Base-by-base conservation (phyloP, 2,329 filamentous ascomycete species). In the Myriosclerotinia duriaeana region DNA sequence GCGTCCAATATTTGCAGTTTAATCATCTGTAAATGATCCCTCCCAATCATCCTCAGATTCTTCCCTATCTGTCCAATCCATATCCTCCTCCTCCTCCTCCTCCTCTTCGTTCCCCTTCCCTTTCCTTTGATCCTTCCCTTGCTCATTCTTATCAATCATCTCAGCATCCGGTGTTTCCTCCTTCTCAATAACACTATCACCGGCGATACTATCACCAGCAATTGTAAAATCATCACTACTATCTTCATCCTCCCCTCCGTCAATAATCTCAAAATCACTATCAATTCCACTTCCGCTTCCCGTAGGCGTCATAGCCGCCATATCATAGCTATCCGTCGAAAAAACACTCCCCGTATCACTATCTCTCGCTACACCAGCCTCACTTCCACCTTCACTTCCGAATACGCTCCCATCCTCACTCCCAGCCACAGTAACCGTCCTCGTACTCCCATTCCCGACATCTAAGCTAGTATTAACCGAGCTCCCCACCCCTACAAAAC, bases 311-410 rank as follows among this genome's bases (percentile, higher is more conserved):
- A 59, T 30, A 38, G 22, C 8, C 46, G 30, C 58, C 53, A 65
- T 65, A 15, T 48, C 62, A 65, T 65, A 65, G 15, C 42, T 65
- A 8, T 48, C 53, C 42, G 17, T 11, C 20, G 62, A 65, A 20
- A 50, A 59, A 8, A 52, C 2, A 17, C 52, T 58, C 17, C 53
- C 34, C 3, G 40, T 5, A 58, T 52, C n/a, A 59, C 53, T 26
- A 26, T 38, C 58, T 50, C 9, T n/a, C 12, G 34, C 3, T 1
- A 54, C 5, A 12, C 11, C 11, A 20, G 5, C 48, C 12, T 14
- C 4, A 9, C 20, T 50, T 5, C n/a, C 26, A 26, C 2, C 48
- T 7, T 14, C 4, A 9, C 20, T 26, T 14, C n/a, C 26, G 20
- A 12, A 3, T 5, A 17, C 44, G 12, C 58, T 50, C 9, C 14